These are phyloP conservation scores for Fusarium sororula DNA, from an alignment of 2,329 filamentous ascomycete genomes.

Conservation along the genomic window DNA sequence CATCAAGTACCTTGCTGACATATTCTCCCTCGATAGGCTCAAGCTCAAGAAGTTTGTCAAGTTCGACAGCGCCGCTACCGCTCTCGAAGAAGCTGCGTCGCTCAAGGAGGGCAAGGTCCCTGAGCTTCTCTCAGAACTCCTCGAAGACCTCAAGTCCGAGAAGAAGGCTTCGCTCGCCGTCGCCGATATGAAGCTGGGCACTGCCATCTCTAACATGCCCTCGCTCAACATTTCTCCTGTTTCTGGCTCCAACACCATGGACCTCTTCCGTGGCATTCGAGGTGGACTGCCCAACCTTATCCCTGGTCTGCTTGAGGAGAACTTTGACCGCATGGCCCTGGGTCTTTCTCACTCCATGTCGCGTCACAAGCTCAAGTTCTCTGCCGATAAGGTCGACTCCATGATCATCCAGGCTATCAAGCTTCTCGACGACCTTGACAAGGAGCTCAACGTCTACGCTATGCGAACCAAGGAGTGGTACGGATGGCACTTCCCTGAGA, in stretches of 20 bases:
- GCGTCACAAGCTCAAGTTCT: conserved; percentile 98
- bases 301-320: conserved; percentile 83
- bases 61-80: conserved; percentile 91
- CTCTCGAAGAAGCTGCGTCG: conserved; percentile 88
- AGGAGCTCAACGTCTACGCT: conserved; percentile 97
- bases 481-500: conserved; percentile 99
- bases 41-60: conserved; percentile 98
- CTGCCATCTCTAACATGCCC: conserved; percentile 91
- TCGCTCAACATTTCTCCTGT: conserved; percentile 86
- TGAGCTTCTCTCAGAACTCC: conserved; percentile 80
- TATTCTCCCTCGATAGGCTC: conserved; percentile 62
- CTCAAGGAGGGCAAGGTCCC: conserved; percentile 96
- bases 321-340: conserved; percentile 92
- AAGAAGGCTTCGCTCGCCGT: conserved; percentile 96
- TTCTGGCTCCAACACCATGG: conserved; percentile 68
- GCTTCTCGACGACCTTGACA: conserved; percentile 94
- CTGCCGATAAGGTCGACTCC: conserved; percentile 96
- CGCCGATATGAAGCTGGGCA: conserved; percentile 90
- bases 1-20: conserved; percentile 10
- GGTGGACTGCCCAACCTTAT: conserved; percentile 90
- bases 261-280: conserved; percentile 94
- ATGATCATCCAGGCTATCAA: conserved; percentile 99
- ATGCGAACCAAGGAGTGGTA: conserved; percentile 99
- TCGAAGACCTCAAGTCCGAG: conserved; percentile 94
- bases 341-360: conserved; percentile 97